Base-by-base conservation (phyloP, 2,329 filamentous ascomycete genomes). In the Fusarium sublunatum region DNA sequence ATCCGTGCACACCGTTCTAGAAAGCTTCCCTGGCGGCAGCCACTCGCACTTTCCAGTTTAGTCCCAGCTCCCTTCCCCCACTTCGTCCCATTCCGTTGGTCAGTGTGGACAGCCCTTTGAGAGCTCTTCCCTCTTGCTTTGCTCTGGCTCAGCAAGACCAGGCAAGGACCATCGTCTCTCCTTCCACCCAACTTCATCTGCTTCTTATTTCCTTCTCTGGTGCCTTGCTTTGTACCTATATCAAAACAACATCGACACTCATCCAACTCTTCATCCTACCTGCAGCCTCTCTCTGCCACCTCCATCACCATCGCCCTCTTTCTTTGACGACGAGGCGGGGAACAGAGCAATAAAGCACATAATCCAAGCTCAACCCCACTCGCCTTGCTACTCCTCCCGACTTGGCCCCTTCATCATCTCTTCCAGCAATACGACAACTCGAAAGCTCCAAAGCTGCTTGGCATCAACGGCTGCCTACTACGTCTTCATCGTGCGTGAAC, bases 1-100 rank as follows among this genome's bases (percentile, higher is more conserved):
- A 61, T n/a, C 55, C 68, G 68, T 71, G 70, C 70, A 12, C 40
- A 9, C 46, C 60, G 44, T 72, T 72, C 70, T 72, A 72, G 70
- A 72, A 72, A 71, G 70, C 68, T 72, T 72, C 70, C 62, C 61
- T 70, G 52, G 50, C 54, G 59, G 64, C 64, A 65, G 56, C 58
- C 63, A 60, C 56, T 63, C 56, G 51, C 65, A 49, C 58, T 50
- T 51, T 58, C 56, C 56, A 53, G 50, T 58, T 56, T 53, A 53
- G 52, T 54, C 52, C 44, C 47, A 58, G 51, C 64, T 58, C 52
- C 35, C 53, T 52, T 29, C 36, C 41, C 54, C 65, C 65, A 64
- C 65, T 68, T 65, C 61, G 57, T 55, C 49, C 61, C 61, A 68
- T 67, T 65, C 61, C 64, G 61, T 68, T 53, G 38, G 54, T 49